Conservation (phyloP, 2,329 filamentous ascomycete species). For the Pyrenochaeta sp. region DNA sequence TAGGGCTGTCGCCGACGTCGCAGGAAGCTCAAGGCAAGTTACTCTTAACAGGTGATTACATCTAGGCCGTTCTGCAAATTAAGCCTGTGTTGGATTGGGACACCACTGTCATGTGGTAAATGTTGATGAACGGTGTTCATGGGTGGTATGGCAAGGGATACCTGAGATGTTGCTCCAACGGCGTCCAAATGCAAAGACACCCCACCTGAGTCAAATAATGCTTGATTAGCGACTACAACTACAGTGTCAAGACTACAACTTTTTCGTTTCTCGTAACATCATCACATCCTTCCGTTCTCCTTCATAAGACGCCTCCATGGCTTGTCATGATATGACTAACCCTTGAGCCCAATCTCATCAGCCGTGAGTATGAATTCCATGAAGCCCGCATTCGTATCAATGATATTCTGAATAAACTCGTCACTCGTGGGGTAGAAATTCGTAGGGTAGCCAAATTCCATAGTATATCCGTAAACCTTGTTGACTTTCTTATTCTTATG, state of each 20-base stretch:
- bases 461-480: constrained; percentile 52
- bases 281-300: neutral
- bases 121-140: neutral
- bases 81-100: neutral
- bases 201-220: neutral
- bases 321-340: constrained; percentile 2
- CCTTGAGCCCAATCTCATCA: constrained; percentile 43
- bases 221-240: neutral
- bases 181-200: neutral
- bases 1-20: neutral
- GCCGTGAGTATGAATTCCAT: constrained; percentile 53
- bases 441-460: constrained; percentile 53
- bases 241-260: neutral
- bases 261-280: neutral
- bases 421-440: constrained; percentile 53
- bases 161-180: too few species aligned
- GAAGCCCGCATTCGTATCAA: constrained; percentile 54
- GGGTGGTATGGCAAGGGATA: too few species aligned
- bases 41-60: neutral
- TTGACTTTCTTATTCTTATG: constrained; percentile 47
- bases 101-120: neutral
- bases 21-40: neutral
- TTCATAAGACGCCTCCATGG: too few species aligned
- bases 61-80: neutral
- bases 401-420: constrained; percentile 53